A percentile compares a stretch with the other conserved stretches of the same genome.
These are phyloP conservation scores for Collybia nuda DNA, from an alignment of 768 basidiomycete species.

Conservation along the genomic window DNA sequence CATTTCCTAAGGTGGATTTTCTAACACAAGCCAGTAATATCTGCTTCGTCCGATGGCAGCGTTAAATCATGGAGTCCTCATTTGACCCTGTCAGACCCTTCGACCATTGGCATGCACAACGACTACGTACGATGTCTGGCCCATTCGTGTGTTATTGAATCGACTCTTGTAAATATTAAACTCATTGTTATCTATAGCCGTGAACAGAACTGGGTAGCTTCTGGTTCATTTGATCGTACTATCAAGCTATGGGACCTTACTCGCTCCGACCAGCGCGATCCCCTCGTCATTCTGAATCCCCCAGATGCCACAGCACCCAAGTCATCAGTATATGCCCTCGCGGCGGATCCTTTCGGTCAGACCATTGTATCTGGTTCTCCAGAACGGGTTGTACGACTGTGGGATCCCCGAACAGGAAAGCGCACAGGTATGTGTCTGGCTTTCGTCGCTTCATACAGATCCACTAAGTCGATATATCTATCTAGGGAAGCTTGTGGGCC, in stretches of 20 bases:
- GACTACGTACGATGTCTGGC: conserved; percentile 87
- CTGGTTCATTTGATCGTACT: conserved; percentile 91
- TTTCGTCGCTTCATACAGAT: neutral
- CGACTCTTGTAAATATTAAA: neutral
- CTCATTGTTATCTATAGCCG: conserved; percentile 41
- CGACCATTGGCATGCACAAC: conserved; percentile 68
- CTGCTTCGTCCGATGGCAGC: conserved; percentile 94
- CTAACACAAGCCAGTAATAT: conserved; percentile 58
- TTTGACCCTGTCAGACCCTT: conserved; percentile 57
- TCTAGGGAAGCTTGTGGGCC: conserved; percentile 83
- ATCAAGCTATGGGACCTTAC: conserved; percentile 93
- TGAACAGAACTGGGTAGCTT: conserved; percentile 85
- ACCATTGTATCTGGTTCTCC: conserved; percentile 89
- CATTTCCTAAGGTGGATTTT: neutral
- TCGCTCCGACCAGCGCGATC: conserved; percentile 34
- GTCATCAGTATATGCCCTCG: conserved; percentile 76
- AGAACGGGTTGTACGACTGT: conserved; percentile 85
- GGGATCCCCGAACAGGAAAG: conserved; percentile 90
- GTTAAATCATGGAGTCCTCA: conserved; percentile 94
- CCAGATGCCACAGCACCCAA: conserved; percentile 67
- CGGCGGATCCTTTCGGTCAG: conserved; percentile 76
- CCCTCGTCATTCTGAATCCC: conserved; percentile 65
- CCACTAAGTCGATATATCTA: neutral
- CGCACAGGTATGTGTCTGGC: conserved; percentile 41
- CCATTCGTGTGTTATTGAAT: conserved; percentile 51